Evolutionary conservation across 176 grass and related monocot genomes (phyloP).

Genomic region (Metroxylon sagu): DNA sequence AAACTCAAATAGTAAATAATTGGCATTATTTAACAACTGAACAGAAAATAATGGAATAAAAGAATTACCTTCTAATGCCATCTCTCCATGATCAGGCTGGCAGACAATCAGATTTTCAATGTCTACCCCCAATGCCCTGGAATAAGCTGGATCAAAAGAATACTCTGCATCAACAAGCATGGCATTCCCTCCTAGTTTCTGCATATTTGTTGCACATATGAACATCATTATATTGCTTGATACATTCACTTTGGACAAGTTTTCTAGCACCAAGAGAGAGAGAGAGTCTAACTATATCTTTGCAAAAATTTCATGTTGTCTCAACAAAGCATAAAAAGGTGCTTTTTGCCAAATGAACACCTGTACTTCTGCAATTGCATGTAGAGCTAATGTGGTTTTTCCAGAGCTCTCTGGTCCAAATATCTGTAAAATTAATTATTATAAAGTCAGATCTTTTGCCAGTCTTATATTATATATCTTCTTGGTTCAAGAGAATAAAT

Average conservation of each 20-base stretch:
- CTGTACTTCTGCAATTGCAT: constrained; percentile 98
- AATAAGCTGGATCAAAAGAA: constrained; percentile 98
- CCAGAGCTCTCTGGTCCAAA: constrained; percentile 95
- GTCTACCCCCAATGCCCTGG: constrained; percentile 83
- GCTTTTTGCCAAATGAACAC: constrained; percentile 22
- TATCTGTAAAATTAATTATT: constrained; percentile 36
- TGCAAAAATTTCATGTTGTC: no score
- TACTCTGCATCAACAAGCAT: constrained; percentile 99
- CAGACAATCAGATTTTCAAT: constrained; percentile 99
- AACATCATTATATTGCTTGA: no score
- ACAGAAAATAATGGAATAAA: no score
- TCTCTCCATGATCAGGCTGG: constrained; percentile 96
- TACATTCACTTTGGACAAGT: no score
- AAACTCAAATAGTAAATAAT: no score
- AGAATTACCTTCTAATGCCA: constrained; percentile 95
- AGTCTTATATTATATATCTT: no score
- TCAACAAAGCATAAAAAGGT: no score
- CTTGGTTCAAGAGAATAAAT: no score
- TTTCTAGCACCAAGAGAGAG: not conserved
- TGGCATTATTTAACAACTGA: no score
- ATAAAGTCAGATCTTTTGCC: not conserved
- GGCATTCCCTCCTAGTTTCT: constrained; percentile 94
- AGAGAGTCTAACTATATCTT: not conserved
- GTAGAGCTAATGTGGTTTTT: constrained; percentile 92
- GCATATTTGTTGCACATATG: constrained; percentile 16